A percentile compares a stretch with the other conserved stretches of the same genome.
phyloP scores from a whole-genome alignment of 1,284 basidiomycete species.

The Phlebopus sp. region DNA sequence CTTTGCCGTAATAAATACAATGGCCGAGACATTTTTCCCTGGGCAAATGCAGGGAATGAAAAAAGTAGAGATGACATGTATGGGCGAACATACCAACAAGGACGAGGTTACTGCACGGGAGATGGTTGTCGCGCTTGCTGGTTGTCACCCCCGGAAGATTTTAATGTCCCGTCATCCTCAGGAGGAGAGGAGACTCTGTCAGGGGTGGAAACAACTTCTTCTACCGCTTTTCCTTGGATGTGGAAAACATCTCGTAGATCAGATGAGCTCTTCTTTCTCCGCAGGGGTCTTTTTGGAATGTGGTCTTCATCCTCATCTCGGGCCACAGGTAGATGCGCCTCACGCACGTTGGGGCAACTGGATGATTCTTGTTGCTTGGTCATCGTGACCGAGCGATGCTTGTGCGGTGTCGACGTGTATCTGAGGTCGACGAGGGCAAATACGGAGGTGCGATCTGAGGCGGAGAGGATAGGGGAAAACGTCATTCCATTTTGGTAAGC shows the following conservation, averaged over 20 bases:
- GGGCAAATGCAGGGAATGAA: neutral
- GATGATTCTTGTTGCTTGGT: too few species aligned
- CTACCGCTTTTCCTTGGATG: neutral
- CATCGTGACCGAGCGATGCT: too few species aligned
- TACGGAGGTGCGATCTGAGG: neutral
- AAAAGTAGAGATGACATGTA: neutral
- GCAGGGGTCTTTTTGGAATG: constrained; percentile 19
- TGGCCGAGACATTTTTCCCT: too few species aligned
- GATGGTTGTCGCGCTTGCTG: too few species aligned
- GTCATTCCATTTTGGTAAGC: neutral
- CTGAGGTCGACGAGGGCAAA: too few species aligned
- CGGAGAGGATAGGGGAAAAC: neutral
- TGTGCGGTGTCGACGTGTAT: too few species aligned
- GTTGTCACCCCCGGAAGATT: too few species aligned
- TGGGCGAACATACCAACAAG: neutral
- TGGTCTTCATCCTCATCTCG: neutral
- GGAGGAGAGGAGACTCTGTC: neutral
- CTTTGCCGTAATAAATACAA: too few species aligned
- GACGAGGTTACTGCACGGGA: neutral
- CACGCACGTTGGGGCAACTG: too few species aligned
- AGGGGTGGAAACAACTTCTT: neutral
- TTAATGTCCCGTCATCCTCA: neutral
- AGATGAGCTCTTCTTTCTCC: constrained; percentile 43
- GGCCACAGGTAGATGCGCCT: too few species aligned
- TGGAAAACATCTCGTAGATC: constrained; percentile 40